Percentiles rank a stretch among this genome's conserved stretches.
These are phyloP conservation scores for Sporothrix phasma DNA, from an alignment of 2,329 filamentous ascomycete species.

Conservation along the genomic window DNA sequence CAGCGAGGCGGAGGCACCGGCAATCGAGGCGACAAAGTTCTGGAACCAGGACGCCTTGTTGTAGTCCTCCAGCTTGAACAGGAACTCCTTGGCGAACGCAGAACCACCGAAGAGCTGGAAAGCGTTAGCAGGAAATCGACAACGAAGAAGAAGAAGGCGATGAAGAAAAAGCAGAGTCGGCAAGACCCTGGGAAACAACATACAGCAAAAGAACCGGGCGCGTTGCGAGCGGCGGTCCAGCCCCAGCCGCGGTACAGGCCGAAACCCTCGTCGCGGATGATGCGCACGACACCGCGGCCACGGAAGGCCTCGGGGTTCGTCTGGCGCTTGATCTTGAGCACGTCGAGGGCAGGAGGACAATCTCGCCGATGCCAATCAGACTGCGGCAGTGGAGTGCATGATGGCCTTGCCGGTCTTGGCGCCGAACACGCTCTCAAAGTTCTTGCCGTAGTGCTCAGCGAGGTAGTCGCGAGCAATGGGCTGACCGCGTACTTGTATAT, in stretches of 20 bases:
- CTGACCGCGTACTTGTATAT: conserved; percentile 98
- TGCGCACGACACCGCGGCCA: conserved; percentile 80
- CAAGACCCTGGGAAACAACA: conserved; percentile 27
- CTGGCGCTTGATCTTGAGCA: conserved; percentile 98
- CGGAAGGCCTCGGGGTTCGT: conserved; percentile 98
- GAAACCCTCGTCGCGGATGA: conserved; percentile 88
- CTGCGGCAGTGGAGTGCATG: conserved; percentile 92
- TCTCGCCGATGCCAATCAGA: conserved; percentile 94
- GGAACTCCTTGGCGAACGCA: conserved; percentile 93
- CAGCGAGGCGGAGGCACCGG: conserved; percentile 88
- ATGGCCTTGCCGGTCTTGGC: conserved; percentile 97
- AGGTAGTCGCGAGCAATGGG: conserved; percentile 90
- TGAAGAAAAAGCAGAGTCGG: too few relatives aligned
- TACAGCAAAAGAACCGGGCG: conserved; percentile 92
- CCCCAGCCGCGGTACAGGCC: conserved; percentile 92
- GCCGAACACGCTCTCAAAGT: conserved; percentile 84
- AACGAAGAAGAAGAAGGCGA: background rate
- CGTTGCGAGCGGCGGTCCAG: conserved; percentile 95
- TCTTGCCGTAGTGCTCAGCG: conserved; percentile 62
- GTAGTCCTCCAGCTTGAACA: conserved; percentile 85
- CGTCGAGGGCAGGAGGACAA: conserved; percentile 91
- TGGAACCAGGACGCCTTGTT: conserved; percentile 90
- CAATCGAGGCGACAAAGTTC: conserved; percentile 95
- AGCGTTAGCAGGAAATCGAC: background rate
- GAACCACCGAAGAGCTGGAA: conserved; percentile 85